Evolutionary conservation across 1,284 basidiomycete species (phyloP).

Genomic region (Apiotrichum laibachii): DNA sequence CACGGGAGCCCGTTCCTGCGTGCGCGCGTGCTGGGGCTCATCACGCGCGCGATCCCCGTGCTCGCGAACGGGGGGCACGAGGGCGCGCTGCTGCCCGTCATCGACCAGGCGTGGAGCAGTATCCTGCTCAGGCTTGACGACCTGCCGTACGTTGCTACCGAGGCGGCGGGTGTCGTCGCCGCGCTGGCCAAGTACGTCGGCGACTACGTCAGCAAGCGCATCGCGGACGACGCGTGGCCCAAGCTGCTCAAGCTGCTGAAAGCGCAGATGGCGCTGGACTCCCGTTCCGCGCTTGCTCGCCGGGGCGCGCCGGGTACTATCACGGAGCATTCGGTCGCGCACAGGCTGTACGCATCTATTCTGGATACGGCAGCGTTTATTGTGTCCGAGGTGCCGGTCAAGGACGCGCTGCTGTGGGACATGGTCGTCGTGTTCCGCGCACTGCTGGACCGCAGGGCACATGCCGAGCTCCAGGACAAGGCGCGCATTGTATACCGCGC

Average conservation of each 20-base stretch:
- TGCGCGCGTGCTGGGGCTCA: constrained; percentile 69
- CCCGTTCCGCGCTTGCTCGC: constrained; percentile 60
- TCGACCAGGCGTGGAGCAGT: constrained; percentile 84
- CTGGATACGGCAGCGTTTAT: constrained; percentile 68
- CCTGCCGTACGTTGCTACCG: constrained; percentile 72
- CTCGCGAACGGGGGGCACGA: constrained; percentile 58
- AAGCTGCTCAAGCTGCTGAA: constrained; percentile 63
- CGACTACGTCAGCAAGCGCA: constrained; percentile 72
- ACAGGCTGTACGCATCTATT: constrained; percentile 69
- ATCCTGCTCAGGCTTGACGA: constrained; percentile 77
- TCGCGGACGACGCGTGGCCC: constrained; percentile 90
- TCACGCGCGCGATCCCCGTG: constrained; percentile 69
- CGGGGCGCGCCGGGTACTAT: constrained; percentile 54
- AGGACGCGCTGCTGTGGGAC: constrained; percentile 72
- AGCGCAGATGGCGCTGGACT: constrained; percentile 62
- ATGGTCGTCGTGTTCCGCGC: constrained; percentile 68
- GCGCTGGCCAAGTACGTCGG: constrained; percentile 66
- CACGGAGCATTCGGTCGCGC: constrained; percentile 58
- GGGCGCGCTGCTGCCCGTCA: constrained; percentile 70
- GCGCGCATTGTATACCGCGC: constrained; percentile 66
- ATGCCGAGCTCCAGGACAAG: constrained; percentile 68
- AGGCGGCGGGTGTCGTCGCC: constrained; percentile 68
- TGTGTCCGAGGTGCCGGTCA: constrained; percentile 62
- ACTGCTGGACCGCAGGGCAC: constrained; percentile 64
- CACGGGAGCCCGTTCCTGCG: constrained; percentile 80